Evolutionary conservation across 257 asterid species (phyloP).

Genomic region (Solanum sejunctum): DNA sequence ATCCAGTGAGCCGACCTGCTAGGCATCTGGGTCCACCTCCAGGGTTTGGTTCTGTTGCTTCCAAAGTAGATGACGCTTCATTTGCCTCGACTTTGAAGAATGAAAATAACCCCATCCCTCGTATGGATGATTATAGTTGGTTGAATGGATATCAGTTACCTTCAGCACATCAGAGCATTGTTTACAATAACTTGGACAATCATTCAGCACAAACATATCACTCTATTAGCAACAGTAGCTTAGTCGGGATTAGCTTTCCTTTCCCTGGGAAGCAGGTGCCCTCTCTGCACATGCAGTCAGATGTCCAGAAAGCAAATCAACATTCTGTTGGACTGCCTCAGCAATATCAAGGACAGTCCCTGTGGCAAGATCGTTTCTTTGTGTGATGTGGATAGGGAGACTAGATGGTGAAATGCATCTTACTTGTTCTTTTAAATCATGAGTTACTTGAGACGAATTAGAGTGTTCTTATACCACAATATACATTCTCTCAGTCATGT

Average conservation of each 20-base stretch:
- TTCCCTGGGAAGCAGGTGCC: constrained; percentile 79
- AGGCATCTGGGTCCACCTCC: constrained; percentile 97
- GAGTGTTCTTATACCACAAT: neutral
- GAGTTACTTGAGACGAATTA: neutral
- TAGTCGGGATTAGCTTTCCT: constrained; percentile 51
- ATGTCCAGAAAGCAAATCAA: constrained; percentile 47
- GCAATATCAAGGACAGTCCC: constrained; percentile 72
- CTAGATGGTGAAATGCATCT: constrained; percentile 32
- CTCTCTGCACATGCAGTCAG: constrained; percentile 32
- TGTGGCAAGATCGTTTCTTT: constrained; percentile 61
- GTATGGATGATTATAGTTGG: constrained; percentile 85
- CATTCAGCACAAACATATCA: constrained; percentile 27
- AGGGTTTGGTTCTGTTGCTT: constrained; percentile 76
- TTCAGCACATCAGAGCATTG: constrained; percentile 42
- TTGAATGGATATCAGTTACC: constrained; percentile 69
- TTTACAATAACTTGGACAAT: constrained; percentile 30
- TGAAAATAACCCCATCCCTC: constrained; percentile 26
- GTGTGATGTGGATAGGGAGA: constrained; percentile 55
- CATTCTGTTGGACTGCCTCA: constrained; percentile 40
- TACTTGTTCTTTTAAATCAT: neutral
- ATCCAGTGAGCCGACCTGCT: constrained; percentile 81
- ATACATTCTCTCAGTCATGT: neutral
- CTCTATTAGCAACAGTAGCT: constrained; percentile 27
- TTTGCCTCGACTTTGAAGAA: constrained; percentile 23
- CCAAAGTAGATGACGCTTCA: constrained; percentile 52